phyloP scores from a whole-genome alignment of 441 rosid genomes.

The Manihot esculenta region DNA sequence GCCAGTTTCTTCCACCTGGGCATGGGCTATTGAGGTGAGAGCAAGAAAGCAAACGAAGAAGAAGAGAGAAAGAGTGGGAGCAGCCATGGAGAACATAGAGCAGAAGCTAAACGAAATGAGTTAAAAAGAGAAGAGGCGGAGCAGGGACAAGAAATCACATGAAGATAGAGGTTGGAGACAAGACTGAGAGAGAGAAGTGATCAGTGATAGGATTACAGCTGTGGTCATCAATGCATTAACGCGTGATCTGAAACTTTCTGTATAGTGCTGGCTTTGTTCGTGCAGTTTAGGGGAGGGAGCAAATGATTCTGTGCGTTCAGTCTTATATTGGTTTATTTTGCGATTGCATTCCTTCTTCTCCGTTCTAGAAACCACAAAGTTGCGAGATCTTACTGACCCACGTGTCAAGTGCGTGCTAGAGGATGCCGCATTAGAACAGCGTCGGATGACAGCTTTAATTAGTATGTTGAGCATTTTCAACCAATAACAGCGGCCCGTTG shows the following conservation, averaged over 20 bases:
- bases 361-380: not conserved
- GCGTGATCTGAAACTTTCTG: conserved; percentile 38
- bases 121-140: not conserved
- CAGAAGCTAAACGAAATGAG: not conserved
- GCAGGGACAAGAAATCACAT: conserved; percentile 20
- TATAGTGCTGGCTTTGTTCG: not conserved
- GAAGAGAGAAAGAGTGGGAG: conserved; percentile 21
- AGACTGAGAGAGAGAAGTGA: not conserved
- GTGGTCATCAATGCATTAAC: conserved; percentile 43
- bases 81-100: conserved; percentile 34
- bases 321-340: not conserved
- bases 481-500: conserved; percentile 3
- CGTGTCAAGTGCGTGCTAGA: too few species aligned
- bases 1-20: conserved; percentile 41
- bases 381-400: not conserved
- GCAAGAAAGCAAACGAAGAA: conserved; percentile 5
- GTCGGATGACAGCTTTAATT: not conserved
- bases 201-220: conserved; percentile 42
- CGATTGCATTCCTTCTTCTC: too few species aligned
- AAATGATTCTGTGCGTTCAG: not conserved
- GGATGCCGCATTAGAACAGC: not conserved
- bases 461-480: not conserved
- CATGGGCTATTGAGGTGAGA: conserved; percentile 14
- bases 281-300: too few species aligned
- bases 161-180: not conserved